phyloP scores from a whole-genome alignment of 176 grass and related monocot genomes.

The Thinopyrum elongatum region DNA sequence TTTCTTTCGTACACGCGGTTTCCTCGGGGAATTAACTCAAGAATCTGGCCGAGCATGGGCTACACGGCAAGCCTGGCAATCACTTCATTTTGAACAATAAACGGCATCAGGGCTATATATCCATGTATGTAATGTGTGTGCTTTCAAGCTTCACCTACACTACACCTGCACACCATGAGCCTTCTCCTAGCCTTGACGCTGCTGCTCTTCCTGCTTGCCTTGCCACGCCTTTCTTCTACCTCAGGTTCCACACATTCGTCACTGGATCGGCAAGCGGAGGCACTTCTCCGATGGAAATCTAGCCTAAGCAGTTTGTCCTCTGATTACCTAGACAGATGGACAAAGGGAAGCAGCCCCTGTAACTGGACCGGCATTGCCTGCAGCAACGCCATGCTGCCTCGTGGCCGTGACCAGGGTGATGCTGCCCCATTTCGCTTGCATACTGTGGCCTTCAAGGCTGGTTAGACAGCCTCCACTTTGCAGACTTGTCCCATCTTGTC shows the following conservation, averaged over 20 bases:
- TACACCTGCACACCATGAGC: background rate
- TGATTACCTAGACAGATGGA: background rate
- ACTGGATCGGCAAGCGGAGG: background rate
- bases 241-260: fast-evolving
- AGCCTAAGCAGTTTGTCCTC: fast-evolving
- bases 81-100: background rate
- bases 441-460: fast-evolving
- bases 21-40: background rate
- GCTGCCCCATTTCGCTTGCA: background rate
- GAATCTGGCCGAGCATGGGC: background rate
- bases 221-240: background rate
- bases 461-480: background rate
- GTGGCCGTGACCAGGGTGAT: background rate
- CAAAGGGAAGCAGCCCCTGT: background rate
- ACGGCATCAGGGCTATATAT: background rate
- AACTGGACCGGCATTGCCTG: background rate
- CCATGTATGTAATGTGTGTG: background rate
- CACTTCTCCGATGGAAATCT: background rate
- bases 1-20: no score
- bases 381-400: background rate
- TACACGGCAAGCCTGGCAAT: background rate
- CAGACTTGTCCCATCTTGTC: background rate
- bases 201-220: background rate
- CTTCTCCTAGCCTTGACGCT: background rate
- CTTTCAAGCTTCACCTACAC: background rate